Evolutionary conservation across 2,329 filamentous ascomycete genomes (phyloP).

Genomic region (Tolypocladium tundrense): DNA sequence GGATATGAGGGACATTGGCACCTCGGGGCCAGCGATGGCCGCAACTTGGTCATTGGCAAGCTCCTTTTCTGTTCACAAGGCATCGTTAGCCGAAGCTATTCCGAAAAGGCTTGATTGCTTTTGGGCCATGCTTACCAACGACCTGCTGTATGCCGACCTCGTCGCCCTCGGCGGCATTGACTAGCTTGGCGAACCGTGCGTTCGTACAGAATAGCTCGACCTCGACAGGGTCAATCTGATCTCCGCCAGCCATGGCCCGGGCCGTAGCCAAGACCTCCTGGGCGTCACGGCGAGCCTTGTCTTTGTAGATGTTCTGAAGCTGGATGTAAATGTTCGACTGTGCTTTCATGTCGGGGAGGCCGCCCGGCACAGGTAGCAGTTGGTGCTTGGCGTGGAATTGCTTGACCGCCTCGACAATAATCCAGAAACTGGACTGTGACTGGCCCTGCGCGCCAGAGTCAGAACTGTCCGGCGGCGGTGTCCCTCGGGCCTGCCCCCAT

Average conservation of each 20-base stretch:
- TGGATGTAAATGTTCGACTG: slow-evolving; percentile 81
- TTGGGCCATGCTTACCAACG: slow-evolving; percentile 34
- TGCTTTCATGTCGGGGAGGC: slow-evolving; percentile 95
- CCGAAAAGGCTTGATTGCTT: too few species aligned
- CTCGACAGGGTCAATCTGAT: slow-evolving; percentile 55
- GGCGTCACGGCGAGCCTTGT: slow-evolving; percentile 69
- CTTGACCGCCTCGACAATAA: slow-evolving; percentile 71
- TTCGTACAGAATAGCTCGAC: slow-evolving; percentile 94
- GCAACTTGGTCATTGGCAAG: slow-evolving; percentile 42
- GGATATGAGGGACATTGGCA: slow-evolving; percentile 51
- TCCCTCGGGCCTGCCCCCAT: neutral
- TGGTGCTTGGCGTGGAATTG: slow-evolving; percentile 64
- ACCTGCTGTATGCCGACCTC: slow-evolving; percentile 40
- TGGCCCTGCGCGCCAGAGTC: neutral
- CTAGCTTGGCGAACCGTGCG: slow-evolving; percentile 82
- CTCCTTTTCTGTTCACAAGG: slow-evolving; percentile 34
- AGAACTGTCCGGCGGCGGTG: neutral
- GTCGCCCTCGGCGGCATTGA: slow-evolving; percentile 43
- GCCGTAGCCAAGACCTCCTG: slow-evolving; percentile 62
- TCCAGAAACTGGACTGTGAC: slow-evolving; percentile 60
- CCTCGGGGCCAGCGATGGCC: slow-evolving; percentile 32
- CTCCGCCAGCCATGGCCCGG: slow-evolving; percentile 37
- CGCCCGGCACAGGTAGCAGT: slow-evolving; percentile 72
- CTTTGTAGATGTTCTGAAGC: slow-evolving; percentile 87
- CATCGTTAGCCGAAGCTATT: neutral